phyloP scores from a whole-genome alignment of 163 green algal genomes.

The Scenedesmus sp. region DNA sequence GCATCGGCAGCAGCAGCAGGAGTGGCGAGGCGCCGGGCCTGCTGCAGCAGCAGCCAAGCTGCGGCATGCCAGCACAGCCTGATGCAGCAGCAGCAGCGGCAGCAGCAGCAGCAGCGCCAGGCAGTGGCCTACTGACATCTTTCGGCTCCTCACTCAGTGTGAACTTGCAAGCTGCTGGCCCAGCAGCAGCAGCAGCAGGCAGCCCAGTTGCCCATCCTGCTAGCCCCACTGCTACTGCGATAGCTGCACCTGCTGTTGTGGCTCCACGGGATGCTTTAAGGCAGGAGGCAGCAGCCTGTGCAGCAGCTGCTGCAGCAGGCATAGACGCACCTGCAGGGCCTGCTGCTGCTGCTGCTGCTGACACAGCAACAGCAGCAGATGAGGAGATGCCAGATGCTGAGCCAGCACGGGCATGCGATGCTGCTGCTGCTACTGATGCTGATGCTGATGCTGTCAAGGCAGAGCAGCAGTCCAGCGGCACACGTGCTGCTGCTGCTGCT shows the following conservation, averaged over 20 bases:
- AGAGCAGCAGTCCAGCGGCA: not conserved
- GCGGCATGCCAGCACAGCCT: not conserved
- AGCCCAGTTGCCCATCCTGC: not conserved
- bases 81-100: not conserved
- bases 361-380: not conserved
- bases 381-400: not conserved
- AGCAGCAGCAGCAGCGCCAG: not conserved
- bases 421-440: not conserved
- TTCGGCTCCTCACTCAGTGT: conserved; percentile 22
- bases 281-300: not conserved
- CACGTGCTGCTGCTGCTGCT: not conserved
- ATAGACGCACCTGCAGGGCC: not conserved
- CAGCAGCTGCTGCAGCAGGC: not conserved
- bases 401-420: not conserved
- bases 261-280: not conserved
- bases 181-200: conserved; percentile 19
- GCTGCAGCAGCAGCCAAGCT: conserved; percentile 9
- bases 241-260: not conserved
- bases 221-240: not conserved
- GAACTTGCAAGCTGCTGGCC: not conserved
- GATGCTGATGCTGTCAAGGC: not conserved
- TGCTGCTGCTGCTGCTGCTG: not conserved
- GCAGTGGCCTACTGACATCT: not conserved
- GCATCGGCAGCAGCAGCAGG: conserved; percentile 19
- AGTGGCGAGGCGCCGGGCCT: not conserved